Evolutionary conservation across 2,329 filamentous ascomycete species (phyloP).

Genomic region (Trichoderma harzianum): DNA sequence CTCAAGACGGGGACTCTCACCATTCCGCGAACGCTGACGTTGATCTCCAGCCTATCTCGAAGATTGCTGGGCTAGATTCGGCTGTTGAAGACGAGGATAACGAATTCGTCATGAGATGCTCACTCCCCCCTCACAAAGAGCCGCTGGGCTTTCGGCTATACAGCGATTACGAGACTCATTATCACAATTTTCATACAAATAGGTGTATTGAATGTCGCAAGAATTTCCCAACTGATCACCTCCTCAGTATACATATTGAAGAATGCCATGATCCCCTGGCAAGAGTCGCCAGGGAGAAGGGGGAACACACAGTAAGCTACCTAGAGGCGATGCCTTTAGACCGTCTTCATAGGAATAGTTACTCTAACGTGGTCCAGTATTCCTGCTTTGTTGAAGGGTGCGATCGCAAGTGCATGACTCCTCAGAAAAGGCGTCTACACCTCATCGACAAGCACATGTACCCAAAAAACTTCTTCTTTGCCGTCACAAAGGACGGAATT

Average conservation of each 20-base stretch:
- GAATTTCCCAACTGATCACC: conserved; percentile 83
- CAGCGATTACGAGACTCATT: conserved; percentile 83
- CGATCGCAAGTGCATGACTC: conserved; percentile 77
- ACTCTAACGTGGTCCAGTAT: conserved; percentile 52
- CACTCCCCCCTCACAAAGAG: conserved; percentile 73
- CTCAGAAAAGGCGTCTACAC: conserved; percentile 81
- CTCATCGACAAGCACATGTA: conserved; percentile 94
- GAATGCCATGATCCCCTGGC: conserved; percentile 86
- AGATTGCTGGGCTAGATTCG: conserved; percentile 59
- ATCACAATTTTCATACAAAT: conserved; percentile 75
- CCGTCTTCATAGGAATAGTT: not conserved
- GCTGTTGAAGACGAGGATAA: conserved; percentile 33
- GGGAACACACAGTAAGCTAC: conserved; percentile 74
- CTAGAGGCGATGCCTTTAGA: not conserved
- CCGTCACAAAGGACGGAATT: conserved; percentile 83
- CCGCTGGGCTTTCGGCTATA: conserved; percentile 69
- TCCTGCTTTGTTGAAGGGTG: conserved; percentile 88
- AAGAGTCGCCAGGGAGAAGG: conserved; percentile 68
- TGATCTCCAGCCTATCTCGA: conserved; percentile 38
- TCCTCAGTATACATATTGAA: conserved; percentile 79
- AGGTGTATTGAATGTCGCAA: conserved; percentile 79
- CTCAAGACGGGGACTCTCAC: conserved; percentile 12
- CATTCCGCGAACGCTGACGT: conserved; percentile 20
- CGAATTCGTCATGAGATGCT: conserved; percentile 66
- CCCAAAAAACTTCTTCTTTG: conserved; percentile 83